phyloP scores from a whole-genome alignment of 1,139 yeast species.

The Yamadazyma sp. region DNA sequence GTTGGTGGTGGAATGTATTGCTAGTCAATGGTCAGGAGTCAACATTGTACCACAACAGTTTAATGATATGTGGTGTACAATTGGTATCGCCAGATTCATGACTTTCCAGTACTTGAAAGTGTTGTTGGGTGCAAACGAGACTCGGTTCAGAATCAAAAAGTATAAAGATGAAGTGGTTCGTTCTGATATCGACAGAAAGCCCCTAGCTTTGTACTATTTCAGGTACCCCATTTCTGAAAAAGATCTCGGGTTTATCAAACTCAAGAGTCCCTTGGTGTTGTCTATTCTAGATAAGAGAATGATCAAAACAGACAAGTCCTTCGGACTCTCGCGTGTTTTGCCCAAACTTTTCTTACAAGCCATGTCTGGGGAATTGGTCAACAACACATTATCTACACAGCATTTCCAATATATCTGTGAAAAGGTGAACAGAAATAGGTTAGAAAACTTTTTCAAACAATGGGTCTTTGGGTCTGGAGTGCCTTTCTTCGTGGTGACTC shows the following conservation, averaged over 20 bases:
- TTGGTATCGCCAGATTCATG: constrained; percentile 87
- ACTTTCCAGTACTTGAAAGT: constrained; percentile 65
- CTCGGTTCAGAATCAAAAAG: constrained; percentile 65
- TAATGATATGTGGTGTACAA: constrained; percentile 88
- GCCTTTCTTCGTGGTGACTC: constrained; percentile 85
- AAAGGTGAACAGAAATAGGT: constrained; percentile 82
- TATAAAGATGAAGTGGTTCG: constrained; percentile 66
- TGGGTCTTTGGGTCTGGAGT: constrained; percentile 93
- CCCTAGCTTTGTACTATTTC: constrained; percentile 68
- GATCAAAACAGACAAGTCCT: constrained; percentile 94
- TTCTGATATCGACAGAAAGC: constrained; percentile 78
- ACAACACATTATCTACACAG: constrained; percentile 73
- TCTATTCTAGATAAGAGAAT: constrained; percentile 85
- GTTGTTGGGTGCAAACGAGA: constrained; percentile 83
- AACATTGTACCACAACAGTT: constrained; percentile 80
- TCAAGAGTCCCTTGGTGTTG: constrained; percentile 85
- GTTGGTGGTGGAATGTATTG: constrained; percentile 62
- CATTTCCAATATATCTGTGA: constrained; percentile 94
- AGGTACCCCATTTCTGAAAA: constrained; percentile 65
- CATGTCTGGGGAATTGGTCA: constrained; percentile 88
- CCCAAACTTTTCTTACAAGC: constrained; percentile 92
- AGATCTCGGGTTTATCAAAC: constrained; percentile 61
- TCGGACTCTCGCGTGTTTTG: constrained; percentile 86
- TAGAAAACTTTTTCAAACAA: constrained; percentile 83
- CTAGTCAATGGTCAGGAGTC: constrained; percentile 93